phyloP scores from a whole-genome alignment of 2,329 filamentous ascomycete species.

The Endothia cerciana region DNA sequence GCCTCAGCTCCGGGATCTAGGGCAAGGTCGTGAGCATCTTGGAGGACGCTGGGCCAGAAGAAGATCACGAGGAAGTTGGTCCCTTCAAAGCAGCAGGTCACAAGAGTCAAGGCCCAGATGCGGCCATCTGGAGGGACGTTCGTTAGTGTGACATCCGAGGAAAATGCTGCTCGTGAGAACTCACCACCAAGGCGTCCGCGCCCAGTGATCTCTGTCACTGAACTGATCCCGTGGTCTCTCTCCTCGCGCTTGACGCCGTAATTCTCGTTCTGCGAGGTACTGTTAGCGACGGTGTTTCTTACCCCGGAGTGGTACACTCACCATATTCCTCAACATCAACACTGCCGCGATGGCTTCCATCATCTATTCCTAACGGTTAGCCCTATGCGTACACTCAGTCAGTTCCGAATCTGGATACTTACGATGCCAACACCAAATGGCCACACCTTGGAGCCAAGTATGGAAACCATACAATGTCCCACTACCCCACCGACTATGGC shows the following conservation, averaged over 20 bases:
- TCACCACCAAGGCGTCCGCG: constrained; percentile 24
- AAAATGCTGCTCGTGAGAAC: background rate
- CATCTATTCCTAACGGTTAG: constrained; percentile 25
- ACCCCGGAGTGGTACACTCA: background rate
- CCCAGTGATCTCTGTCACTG: background rate
- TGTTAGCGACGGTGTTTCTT: background rate
- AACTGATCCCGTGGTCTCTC: background rate
- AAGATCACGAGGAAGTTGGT: constrained; percentile 41
- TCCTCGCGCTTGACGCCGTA: constrained; percentile 18
- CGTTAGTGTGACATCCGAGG: background rate
- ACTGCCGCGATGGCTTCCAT: constrained; percentile 35
- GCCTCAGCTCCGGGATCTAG: constrained; percentile 15
- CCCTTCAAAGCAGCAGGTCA: constrained; percentile 41
- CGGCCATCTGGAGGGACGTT: constrained; percentile 30
- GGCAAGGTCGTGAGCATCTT: constrained; percentile 34
- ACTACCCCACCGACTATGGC: constrained; percentile 55
- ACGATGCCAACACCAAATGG: constrained; percentile 52
- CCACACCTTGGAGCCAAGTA: constrained; percentile 50
- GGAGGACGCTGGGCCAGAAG: constrained; percentile 39
- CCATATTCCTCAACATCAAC: constrained; percentile 39
- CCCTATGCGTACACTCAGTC: no score
- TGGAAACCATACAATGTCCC: constrained; percentile 52
- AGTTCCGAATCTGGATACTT: constrained; percentile 9
- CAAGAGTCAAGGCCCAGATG: constrained; percentile 39
- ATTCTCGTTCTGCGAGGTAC: constrained; percentile 26